Percentiles rank a stretch among this genome's conserved stretches.
These are phyloP conservation scores for Euptelea pleiosperma DNA, from an alignment of 164 flowering plant species.

Conservation along the genomic window DNA sequence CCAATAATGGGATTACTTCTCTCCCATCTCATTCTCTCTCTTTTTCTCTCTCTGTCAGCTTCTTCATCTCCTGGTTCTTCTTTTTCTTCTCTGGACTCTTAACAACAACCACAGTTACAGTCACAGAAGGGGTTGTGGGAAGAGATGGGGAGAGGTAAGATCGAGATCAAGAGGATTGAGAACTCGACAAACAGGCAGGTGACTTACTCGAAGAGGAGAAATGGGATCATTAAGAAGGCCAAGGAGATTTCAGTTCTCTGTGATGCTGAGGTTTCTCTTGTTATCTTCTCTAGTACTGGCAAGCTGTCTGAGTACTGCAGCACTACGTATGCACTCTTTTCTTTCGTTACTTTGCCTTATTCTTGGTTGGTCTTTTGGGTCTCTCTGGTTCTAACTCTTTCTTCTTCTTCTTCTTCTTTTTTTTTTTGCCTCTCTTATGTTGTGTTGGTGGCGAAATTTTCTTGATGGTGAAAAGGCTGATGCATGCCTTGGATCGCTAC, in stretches of 20 bases:
- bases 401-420: background rate
- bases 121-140: background rate
- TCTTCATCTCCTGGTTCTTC: slow-evolving; percentile 6
- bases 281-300: slow-evolving; percentile 58
- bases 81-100: background rate
- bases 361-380: background rate
- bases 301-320: slow-evolving; percentile 60
- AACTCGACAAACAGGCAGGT: slow-evolving; percentile 77
- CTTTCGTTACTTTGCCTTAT: background rate
- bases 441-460: background rate
- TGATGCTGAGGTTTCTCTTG: slow-evolving; percentile 74
- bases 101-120: background rate
- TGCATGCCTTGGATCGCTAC: slow-evolving; percentile 51
- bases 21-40: slow-evolving; percentile 1
- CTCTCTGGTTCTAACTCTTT: background rate
- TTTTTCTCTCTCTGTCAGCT: background rate
- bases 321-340: slow-evolving; percentile 36
- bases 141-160: slow-evolving; percentile 74
- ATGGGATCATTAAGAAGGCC: slow-evolving; percentile 77
- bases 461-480: slow-evolving; percentile 34
- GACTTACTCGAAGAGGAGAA: slow-evolving; percentile 73
- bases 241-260: slow-evolving; percentile 71
- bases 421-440: background rate
- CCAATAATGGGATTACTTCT: slow-evolving; percentile 25
- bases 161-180: slow-evolving; percentile 88